Conservation (phyloP, 2,329 filamentous ascomycete species). For the Didymella keratinophila region DNA sequence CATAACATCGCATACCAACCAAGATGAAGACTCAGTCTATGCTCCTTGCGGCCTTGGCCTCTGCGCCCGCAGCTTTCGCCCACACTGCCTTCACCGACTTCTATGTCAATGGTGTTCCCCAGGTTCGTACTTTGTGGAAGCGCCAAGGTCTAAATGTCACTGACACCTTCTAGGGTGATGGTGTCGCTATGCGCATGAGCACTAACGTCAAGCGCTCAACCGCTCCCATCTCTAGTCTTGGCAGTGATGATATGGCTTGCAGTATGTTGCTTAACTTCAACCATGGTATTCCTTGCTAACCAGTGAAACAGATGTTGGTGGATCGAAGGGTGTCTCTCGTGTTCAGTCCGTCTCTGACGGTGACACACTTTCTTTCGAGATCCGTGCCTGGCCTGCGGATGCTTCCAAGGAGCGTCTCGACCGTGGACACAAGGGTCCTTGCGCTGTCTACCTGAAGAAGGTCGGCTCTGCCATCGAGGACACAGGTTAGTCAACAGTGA, state of each 20-base stretch:
- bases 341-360: constrained; percentile 59
- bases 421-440: constrained; percentile 70
- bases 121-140: constrained; percentile 29
- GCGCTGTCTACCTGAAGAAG: constrained; percentile 77
- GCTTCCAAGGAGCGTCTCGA: constrained; percentile 65
- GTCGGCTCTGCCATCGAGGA: constrained; percentile 66
- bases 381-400: constrained; percentile 67
- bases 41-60: constrained; percentile 44
- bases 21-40: constrained; percentile 48
- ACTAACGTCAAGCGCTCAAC: constrained; percentile 61
- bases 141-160: neutral
- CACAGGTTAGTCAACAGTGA: constrained; percentile 32
- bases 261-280: constrained; percentile 57
- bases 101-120: constrained; percentile 42
- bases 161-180: constrained; percentile 66
- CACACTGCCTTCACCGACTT: constrained; percentile 50
- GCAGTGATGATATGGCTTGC: constrained; percentile 72
- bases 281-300: constrained; percentile 20
- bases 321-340: constrained; percentile 58
- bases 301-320: constrained; percentile 53
- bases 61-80: constrained; percentile 43
- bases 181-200: constrained; percentile 74
- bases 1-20: constrained; percentile 13
- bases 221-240: constrained; percentile 65
- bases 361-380: constrained; percentile 70